These are phyloP conservation scores for Eremochloa ophiuroides DNA, from an alignment of 176 grass and related monocot species.

Conservation along the genomic window DNA sequence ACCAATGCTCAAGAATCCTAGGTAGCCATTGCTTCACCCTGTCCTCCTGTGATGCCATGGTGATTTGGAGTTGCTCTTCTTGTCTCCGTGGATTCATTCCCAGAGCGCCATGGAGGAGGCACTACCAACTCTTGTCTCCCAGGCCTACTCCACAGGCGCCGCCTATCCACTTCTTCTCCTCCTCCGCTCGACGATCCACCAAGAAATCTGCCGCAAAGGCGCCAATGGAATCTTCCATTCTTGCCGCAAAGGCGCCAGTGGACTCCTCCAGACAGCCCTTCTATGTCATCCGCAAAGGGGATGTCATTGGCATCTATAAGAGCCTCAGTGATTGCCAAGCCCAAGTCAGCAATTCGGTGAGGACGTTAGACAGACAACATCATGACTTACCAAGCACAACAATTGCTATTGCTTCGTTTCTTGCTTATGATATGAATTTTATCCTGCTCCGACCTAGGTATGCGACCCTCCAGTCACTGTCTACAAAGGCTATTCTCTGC, in stretches of 20 bases:
- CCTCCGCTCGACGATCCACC: slow-evolving; percentile 15
- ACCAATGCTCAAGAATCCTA: neutral
- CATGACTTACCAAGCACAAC: too few relatives aligned
- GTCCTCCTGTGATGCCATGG: slow-evolving; percentile 1
- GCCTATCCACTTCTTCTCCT: slow-evolving; percentile 9
- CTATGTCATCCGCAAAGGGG: slow-evolving; percentile 76
- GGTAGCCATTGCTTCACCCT: neutral
- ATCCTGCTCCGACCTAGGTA: slow-evolving; percentile 25
- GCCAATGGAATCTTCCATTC: neutral
- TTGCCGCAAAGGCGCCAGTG: neutral
- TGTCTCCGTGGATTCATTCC: slow-evolving; percentile 19
- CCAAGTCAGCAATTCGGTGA: slow-evolving; percentile 74
- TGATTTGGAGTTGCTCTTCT: slow-evolving; percentile 15
- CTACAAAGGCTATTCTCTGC: slow-evolving; percentile 67
- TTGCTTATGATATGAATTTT: neutral
- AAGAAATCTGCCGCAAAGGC: slow-evolving; percentile 23
- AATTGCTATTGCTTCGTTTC: neutral
- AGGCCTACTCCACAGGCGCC: neutral
- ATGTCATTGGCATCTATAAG: slow-evolving; percentile 56
- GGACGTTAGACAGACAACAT: neutral
- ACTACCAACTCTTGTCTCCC: neutral
- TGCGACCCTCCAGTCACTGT: slow-evolving; percentile 56
- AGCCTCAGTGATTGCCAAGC: slow-evolving; percentile 63
- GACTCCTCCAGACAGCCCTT: slow-evolving; percentile 41
- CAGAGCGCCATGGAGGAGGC: slow-evolving; percentile 2